Evolutionary conservation across 2,329 filamentous ascomycete genomes (phyloP), one percentile per base, ranked within the genome.

Genomic region (Hypoxylon sp.): DNA sequence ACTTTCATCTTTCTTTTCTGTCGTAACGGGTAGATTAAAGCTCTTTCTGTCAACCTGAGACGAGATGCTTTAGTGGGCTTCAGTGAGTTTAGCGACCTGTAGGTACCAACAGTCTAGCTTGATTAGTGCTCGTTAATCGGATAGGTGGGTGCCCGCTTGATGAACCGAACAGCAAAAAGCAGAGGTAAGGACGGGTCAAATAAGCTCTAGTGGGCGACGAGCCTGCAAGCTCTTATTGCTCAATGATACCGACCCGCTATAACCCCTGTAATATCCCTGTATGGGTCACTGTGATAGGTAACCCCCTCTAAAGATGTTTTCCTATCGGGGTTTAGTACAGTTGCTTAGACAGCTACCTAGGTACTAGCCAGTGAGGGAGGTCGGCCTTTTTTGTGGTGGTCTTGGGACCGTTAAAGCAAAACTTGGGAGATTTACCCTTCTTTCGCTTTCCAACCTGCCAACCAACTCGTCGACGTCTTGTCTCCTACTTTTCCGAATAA

Each of bases 241-340:
- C 65, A 65, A 69, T 69, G 63, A 69, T 21, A 67, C 48, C 19
- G 65, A 68, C 68, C 65, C 60, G 51, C 68, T 49, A 63, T 10
- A 51, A 51, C 60, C 65, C 65, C 56, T 68, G 62, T 50, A 25
- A 11, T 43, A 17, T 51, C 68, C 65, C 63, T 68, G 65, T 61
- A 6, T 9, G 19, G 21, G 49, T 36, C 58, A 59, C 49, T 68
- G 63, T 60, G 53, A 68, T 66, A 70, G 65, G 62, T 50, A 53
- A 46, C 60, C 60, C 55, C 55, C 56, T 65, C 59, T 34, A 67
- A 60, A 50, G 52, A 60, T 17, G 46, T 41, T 65, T 68, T 25
- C 68, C 68, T 67, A 67, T 71, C 65, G 48, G 55, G 60, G 68
- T 58, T 65, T 69, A 71, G 68, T 36, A 41, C 28, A 28, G 48